Evolutionary conservation across 2,329 filamentous ascomycete species (phyloP), one percentile per base, ranked within the genome.

Genomic region (Emmonsiellopsis sp.): DNA sequence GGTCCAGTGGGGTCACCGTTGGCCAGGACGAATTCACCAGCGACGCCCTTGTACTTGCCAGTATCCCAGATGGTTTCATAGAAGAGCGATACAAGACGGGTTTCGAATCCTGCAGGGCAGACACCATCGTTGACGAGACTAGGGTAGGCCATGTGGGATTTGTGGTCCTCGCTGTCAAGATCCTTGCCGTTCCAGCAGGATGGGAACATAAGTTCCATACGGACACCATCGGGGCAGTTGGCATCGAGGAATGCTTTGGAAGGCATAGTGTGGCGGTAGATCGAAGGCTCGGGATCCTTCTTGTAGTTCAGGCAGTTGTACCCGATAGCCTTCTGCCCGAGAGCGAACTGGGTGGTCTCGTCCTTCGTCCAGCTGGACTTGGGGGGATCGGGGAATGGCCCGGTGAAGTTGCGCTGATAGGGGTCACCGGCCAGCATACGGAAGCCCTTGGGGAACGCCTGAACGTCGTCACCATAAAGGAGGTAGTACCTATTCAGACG

Each of bases 261-360:
- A 0, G 92, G 91, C 61, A 96, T 64, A 66, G 81, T 84, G 70
- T 95, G 91, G 59, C 91, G 89, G 69, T 83, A 86, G 37, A 95
- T 79, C 11, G 90, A 86, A 1, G 79, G 78, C 69, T 95, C 90
- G 2, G 86, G 75, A 15, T 62, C 62, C 26, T 70, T 75, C 34
- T 62, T 63, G 67, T 96, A 96, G 80, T 97, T 85, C 56, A 98
- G 74, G 72, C 93, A 97, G 77, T 97, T 97, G 80, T 95, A 95
- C 3, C 93, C 92, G 31, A 96, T 63, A 8, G 91, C 89, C 57
- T 91, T 89, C 75, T 95, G 86, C 50, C 73, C 74, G 38, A 96
- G 79, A 51, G 84, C 80, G 13, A 71, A 69, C 73, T 95, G 90
- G 9, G 84, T 86, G 63, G 81, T 79, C 55, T 85, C 80, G 5